These are phyloP conservation scores for Phytophthora cactorum DNA, from an alignment of 352 stramenopile genomes.

Conservation along the genomic window DNA sequence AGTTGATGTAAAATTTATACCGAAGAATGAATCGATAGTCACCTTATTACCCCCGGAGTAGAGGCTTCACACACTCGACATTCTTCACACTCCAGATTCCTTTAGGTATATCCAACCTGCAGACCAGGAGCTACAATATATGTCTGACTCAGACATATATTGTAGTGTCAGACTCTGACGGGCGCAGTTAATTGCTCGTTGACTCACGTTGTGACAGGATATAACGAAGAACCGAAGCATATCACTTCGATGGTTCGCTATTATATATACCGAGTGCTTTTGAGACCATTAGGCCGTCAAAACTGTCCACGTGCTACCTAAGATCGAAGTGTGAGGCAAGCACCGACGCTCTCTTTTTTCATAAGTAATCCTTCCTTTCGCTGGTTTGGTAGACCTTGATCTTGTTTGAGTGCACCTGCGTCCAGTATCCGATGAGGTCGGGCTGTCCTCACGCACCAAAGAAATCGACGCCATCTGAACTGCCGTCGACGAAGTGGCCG, in stretches of 20 bases:
- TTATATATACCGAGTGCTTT: too few relatives aligned
- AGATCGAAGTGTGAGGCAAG: slow-evolving; percentile 17
- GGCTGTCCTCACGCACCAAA: slow-evolving; percentile 21
- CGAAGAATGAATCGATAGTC: too few relatives aligned
- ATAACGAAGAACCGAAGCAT: neutral
- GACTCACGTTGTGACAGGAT: neutral
- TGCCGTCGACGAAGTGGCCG: neutral
- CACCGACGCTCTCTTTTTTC: slow-evolving; percentile 1
- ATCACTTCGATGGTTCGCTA: neutral
- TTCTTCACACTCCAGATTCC: too few relatives aligned
- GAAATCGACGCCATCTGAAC: slow-evolving; percentile 33
- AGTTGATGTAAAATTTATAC: too few relatives aligned
- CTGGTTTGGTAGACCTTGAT: slow-evolving; percentile 12
- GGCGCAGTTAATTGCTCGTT: neutral
- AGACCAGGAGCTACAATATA: neutral
- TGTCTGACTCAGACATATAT: too few relatives aligned
- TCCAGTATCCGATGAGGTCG: slow-evolving; percentile 12
- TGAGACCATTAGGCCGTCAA: neutral
- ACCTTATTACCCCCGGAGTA: neutral
- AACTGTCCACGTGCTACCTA: slow-evolving; percentile 5
- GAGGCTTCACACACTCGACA: too few relatives aligned
- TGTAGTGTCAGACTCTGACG: neutral
- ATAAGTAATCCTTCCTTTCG: slow-evolving; percentile 25
- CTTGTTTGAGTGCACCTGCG: slow-evolving; percentile 31
- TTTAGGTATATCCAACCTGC: neutral